phyloP scores from a whole-genome alignment of 495 filamentous ascomycete genomes.

The Daldinia caldariorum region DNA sequence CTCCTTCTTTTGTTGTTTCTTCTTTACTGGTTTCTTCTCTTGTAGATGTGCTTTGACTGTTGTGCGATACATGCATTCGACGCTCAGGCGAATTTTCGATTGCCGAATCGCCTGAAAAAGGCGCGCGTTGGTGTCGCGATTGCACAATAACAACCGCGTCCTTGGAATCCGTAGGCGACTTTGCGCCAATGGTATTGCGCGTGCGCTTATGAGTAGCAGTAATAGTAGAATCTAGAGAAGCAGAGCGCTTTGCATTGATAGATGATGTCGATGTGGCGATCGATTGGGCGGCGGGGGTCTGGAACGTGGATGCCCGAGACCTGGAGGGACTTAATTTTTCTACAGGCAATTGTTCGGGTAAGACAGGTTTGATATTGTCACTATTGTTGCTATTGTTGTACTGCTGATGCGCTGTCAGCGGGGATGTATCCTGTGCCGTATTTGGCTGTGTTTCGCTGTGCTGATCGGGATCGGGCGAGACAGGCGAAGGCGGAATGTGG shows the following conservation, averaged over 20 bases:
- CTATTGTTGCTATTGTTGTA: constrained; percentile 43
- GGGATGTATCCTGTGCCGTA: constrained; percentile 47
- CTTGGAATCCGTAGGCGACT: constrained; percentile 34
- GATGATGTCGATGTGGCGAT: constrained; percentile 42
- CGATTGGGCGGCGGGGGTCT: constrained; percentile 43
- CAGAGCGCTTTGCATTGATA: constrained; percentile 51
- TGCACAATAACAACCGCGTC: constrained; percentile 35
- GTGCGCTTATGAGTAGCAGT: constrained; percentile 7
- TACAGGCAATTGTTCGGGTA: constrained; percentile 31
- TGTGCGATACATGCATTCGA: constrained; percentile 33
- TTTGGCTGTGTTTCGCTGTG: constrained; percentile 47
- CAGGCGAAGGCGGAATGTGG: constrained; percentile 54
- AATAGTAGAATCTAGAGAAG: constrained; percentile 50
- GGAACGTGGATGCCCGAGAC: constrained; percentile 55
- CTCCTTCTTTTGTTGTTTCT: constrained; percentile 46
- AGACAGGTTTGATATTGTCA: constrained; percentile 42
- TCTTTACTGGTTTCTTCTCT: constrained; percentile 34
- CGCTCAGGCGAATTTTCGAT: constrained; percentile 18
- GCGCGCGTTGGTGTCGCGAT: constrained; percentile 39
- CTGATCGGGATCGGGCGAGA: constrained; percentile 49
- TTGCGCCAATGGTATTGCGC: constrained; percentile 37
- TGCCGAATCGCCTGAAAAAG: constrained; percentile 28
- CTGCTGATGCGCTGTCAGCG: constrained; percentile 37
- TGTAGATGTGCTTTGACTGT: constrained; percentile 19
- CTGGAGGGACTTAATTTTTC: constrained; percentile 42